phyloP scores from a whole-genome alignment of 2,329 filamentous ascomycete genomes.

The Stagonosporopsis rhizophila region DNA sequence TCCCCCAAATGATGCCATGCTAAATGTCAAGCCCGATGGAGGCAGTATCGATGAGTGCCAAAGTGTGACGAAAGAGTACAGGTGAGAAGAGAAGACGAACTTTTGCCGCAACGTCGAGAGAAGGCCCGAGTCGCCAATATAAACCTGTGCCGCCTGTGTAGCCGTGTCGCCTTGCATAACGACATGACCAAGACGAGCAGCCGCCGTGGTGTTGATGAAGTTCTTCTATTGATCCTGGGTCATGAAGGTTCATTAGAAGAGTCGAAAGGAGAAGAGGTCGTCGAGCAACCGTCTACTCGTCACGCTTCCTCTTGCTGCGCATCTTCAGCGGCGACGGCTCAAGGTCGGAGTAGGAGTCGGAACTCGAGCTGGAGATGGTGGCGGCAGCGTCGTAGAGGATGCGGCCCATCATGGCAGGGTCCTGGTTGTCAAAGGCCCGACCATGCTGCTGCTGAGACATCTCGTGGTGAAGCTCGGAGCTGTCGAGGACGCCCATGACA shows the following conservation, averaged over 20 bases:
- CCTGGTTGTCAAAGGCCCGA: constrained; percentile 44
- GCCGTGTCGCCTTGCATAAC: no score
- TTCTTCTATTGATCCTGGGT: constrained; percentile 41
- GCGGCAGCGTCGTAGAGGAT: constrained; percentile 50
- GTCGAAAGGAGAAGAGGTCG: constrained; percentile 30
- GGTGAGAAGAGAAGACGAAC: constrained; percentile 34
- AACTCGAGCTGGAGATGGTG: constrained; percentile 46
- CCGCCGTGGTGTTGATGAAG: constrained; percentile 19
- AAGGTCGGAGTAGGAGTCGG: constrained; percentile 46
- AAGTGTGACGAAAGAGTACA: constrained; percentile 39
- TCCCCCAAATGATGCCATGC: constrained; percentile 35
- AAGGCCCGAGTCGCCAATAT: constrained; percentile 29
- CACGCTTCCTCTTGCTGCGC: constrained; percentile 79
- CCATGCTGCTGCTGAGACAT: constrained; percentile 40
- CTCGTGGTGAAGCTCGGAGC: constrained; percentile 66
- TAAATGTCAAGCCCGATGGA: constrained; percentile 30
- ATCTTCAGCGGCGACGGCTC: constrained; percentile 56
- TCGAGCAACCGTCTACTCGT: constrained; percentile 53
- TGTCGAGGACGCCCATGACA: constrained; percentile 86
- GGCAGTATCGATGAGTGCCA: constrained; percentile 20
- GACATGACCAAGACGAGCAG: constrained; percentile 40
- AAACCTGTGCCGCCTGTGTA: constrained; percentile 43
- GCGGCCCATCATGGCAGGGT: constrained; percentile 48
- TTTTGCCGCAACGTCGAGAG: constrained; percentile 34
- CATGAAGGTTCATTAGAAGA: constrained; percentile 46